Evolutionary conservation across 2,329 filamentous ascomycete genomes (phyloP), one percentile per base, ranked within the genome.

Genomic region (Thelonectria discophora): DNA sequence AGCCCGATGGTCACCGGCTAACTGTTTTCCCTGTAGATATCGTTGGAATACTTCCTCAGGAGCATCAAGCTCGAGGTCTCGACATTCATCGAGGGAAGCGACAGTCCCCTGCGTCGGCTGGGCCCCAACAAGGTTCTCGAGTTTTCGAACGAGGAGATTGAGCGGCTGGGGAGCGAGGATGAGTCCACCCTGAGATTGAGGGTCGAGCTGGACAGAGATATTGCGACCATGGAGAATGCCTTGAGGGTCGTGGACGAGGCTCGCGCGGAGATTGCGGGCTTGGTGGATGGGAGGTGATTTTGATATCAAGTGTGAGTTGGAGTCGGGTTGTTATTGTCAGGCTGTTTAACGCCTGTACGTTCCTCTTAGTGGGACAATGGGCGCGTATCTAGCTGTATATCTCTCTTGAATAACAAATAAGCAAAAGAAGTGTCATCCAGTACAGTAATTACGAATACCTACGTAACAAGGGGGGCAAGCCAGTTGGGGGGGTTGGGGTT

Each of bases 41-140:
- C 71, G 0, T 42, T 76, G 6, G 65, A 76, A 3, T 58, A 69
- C 1, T 76, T 75, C 17, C 70, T 76, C 15, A 65, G 65, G 1
- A 64, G 61, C 18, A 56, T 72, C 49, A 69, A 48, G 0, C 51
- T 52, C 17, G 51, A 69, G 2, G 37, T 66, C 0, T 57, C 64
- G 3, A 51, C 55, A 0, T 72, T 72, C 24, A 50, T 72, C 1
- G 34, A 58, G 13, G 42, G 59, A 9, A 24, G 56, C 10, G 53
- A 65, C 3, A 74, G 69, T 1, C 70, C 70, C 2, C 43, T 71
- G 1, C 53, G 47, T 10, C 59, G 50, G 0, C 52, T 72, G 0
- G 71, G 54, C 6, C 54, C 57, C 1, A 49, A 63, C 3, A 56
- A 48, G 3, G 58, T 72, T 0, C 47, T 63, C 5, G 11, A 59